phyloP scores from a whole-genome alignment of 1,284 basidiomycete species.

The Pseudozyma hubeiensis region DNA sequence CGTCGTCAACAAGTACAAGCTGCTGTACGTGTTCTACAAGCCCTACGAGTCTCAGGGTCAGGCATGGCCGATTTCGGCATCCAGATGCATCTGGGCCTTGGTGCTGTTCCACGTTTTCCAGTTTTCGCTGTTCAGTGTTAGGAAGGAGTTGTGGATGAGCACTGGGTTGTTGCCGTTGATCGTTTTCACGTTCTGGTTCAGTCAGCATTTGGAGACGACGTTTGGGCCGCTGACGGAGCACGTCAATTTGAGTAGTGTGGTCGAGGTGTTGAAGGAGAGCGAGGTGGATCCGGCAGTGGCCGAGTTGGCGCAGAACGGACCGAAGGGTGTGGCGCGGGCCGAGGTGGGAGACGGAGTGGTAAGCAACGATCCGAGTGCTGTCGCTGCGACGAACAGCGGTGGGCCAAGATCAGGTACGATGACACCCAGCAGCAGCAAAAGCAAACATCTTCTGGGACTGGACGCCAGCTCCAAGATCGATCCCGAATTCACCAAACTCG shows the following conservation, averaged over 20 bases:
- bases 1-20: constrained; percentile 90
- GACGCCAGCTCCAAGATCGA: constrained; percentile 36
- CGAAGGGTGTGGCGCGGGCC: constrained; percentile 14
- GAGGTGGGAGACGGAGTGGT: constrained; percentile 12
- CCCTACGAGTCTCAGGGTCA: constrained; percentile 92
- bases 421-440: constrained; percentile 19
- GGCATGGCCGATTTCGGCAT: constrained; percentile 79
- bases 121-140: constrained; percentile 80
- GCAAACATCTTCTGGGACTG: constrained; percentile 30
- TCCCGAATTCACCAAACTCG: constrained; percentile 45
- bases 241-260: constrained; percentile 69
- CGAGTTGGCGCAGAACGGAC: constrained; percentile 41
- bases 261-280: constrained; percentile 42
- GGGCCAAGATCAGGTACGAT: constrained; percentile 7
- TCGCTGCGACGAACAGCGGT: neutral
- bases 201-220: constrained; percentile 78
- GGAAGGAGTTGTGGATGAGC: constrained; percentile 81
- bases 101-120: constrained; percentile 67
- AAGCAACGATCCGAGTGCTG: constrained; percentile 6
- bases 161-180: constrained; percentile 83
- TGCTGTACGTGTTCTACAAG: constrained; percentile 92
- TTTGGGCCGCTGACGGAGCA: constrained; percentile 84
- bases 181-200: constrained; percentile 80
- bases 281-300: constrained; percentile 19
- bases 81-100: constrained; percentile 66